Base-by-base conservation (phyloP, 2,329 filamentous ascomycete species). In the Mariannaea sp. region DNA sequence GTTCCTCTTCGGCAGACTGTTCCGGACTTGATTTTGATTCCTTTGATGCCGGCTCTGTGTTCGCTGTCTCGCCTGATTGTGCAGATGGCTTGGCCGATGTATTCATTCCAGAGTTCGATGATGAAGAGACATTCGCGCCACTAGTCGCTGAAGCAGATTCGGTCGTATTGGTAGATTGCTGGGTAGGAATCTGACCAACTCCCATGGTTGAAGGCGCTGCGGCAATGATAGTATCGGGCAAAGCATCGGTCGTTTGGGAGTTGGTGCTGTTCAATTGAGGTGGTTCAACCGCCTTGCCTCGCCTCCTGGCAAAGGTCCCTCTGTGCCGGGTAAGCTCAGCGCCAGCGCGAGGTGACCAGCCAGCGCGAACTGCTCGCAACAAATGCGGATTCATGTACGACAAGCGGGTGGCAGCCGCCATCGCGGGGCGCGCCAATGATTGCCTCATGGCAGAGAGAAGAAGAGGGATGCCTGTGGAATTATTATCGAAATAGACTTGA, bases 321-420 rank as follows among this genome's bases (percentile, higher is more conserved):
- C 64, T 73, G 69, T 46, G 65, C 56, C 75, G 71, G 48, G 78
- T 12, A 58, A 65, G 39, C 51, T 75, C 70, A 62, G 74, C 68
- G 72, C 74, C 68, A 72, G 76, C 68, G 71, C 66, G 57, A 68
- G 61, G 58, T 79, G 53, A 50, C 14, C 19, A 42, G 22, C 32
- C 49, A 22, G 53, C 56, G 47, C 57, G 58, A 20, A 76, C 58
- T 13, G 79, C 76, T 49, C 85, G 83, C 70, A 87, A 82, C 49
- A 89, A 71, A 61, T 85, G 83, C 39, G 87, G 86, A 61, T 88
- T 89, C 14, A 90, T 76, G 65, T 89, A 89, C 13, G 83, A 82
- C 55, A 90, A 75, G 65, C 86, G 79, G 55, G 77, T 75, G 19
- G 81, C 77, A 58, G 85, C 79, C 84, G 85, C 79, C 86, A 90